A percentile compares a stretch with the other conserved stretches of the same genome.
Conservation (phyloP, 257 asterid species). For the Solanum sitiens region DNA sequence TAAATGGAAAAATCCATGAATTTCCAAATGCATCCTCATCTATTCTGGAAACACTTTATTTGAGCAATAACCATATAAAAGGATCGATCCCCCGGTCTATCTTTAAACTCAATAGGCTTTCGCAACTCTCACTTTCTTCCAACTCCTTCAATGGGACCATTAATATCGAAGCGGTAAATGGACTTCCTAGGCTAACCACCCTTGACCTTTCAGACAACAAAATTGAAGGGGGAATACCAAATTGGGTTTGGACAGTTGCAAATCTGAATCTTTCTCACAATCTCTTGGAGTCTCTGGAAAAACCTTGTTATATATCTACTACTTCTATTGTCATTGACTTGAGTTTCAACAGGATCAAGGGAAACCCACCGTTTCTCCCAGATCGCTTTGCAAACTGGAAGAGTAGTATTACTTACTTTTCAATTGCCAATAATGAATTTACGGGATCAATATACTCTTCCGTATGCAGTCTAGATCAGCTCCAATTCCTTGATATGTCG, state of each 20-base stretch:
- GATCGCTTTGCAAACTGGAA: too few relatives aligned
- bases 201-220: conserved; percentile 22
- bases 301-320: conserved; percentile 1
- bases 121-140: conserved; percentile 2
- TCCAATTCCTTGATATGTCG: neutral
- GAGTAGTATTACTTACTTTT: neutral
- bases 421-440: neutral
- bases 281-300: conserved; percentile 6
- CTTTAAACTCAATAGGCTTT: conserved; percentile 6
- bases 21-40: neutral
- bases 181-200: neutral
- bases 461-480: neutral
- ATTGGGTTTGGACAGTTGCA: conserved; percentile 27
- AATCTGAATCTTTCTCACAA: conserved; percentile 23
- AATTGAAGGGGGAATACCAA: conserved; percentile 21
- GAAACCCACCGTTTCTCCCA: conserved; percentile 11
- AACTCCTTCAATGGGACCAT: conserved; percentile 17
- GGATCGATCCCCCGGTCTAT: conserved; percentile 13
- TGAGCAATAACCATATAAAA: conserved; percentile 5
- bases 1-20: conserved; percentile 1
- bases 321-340: conserved; percentile 4
- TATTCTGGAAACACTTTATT: neutral
- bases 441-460: neutral
- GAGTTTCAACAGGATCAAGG: conserved; percentile 14
- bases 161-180: conserved; percentile 1